Base-by-base conservation (phyloP, 1,284 basidiomycete species). In the Anthracocystis panici-leucophaei region DNA sequence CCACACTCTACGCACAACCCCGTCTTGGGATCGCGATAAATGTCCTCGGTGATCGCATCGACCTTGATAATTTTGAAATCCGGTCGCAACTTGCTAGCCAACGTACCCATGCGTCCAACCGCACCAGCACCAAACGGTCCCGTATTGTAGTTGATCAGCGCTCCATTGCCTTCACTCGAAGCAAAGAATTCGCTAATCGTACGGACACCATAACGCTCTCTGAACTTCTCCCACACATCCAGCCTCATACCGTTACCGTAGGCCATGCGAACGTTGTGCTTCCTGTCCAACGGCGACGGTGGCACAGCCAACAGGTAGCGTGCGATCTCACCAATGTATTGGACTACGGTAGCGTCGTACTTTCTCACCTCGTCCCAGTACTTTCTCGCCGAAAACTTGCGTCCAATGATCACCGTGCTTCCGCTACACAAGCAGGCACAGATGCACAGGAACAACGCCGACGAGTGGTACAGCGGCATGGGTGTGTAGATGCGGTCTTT, bases 211-310 rank as follows among this genome's bases (percentile, higher is more conserved):
- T 80, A 86, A 0, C 85, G 57, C 31, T 86, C 82, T 10, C 84
- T 60, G 80, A 86, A 86, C 57, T 79, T 82, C 29, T 82, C 75
- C 85, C 85, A 86, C 1, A 86, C 85, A 29, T 86, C 85, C 33
- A 75, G 82, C 1, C 85, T 71, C 78, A 84, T 84, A 5, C 85
- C 85, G 69, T 86, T 86, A 0, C 85, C 85, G 57, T 85, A 86
- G n/a, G 84, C 84, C 72, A 85, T 77, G n/a, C 76, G 65, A n/a
- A 86, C 83, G 6, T 77, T 79, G 76, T 86, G 85, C 51, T 84
- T 52, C 79, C 82, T 85, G 78, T 86, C 85, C 1, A 65, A 35
- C 3, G 80, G 77, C 9, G 65, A 68, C 2, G 85, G 84, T 1
- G 85, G 85, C 0, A 79, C 75, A 3, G 85, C 82, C 33, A 86